Percentiles rank a stretch among this genome's conserved stretches.
Evolutionary conservation across 495 filamentous ascomycete genomes (phyloP).

Genomic region (Aspergillus funiculosus): DNA sequence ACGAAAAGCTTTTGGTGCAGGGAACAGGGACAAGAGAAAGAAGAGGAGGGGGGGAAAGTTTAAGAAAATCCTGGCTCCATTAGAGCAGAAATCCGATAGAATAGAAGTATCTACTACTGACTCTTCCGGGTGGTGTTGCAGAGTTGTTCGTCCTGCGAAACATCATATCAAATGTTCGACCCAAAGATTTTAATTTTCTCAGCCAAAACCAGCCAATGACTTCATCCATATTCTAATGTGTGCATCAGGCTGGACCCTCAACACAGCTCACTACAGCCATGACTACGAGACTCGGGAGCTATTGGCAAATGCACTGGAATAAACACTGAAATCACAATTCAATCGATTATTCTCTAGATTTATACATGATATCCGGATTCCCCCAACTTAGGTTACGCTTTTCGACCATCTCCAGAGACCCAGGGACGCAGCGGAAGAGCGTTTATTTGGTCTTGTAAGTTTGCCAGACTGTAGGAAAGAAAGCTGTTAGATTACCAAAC

Average conservation of each 20-base stretch:
- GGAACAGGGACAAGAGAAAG: constrained; percentile 1
- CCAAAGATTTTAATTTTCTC: constrained; percentile 44
- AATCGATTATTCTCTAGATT: constrained; percentile 36
- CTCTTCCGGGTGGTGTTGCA: constrained; percentile 11
- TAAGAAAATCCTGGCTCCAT: constrained; percentile 5
- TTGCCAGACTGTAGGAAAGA: constrained; percentile 67
- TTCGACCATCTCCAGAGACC: constrained; percentile 19
- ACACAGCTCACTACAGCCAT: constrained; percentile 3
- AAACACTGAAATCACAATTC: constrained; percentile 15
- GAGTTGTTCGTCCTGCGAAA: constrained; percentile 21
- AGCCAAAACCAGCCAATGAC: constrained; percentile 43
- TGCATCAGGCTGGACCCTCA: constrained; percentile 12
- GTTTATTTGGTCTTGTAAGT: constrained; percentile 61
- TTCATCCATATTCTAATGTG: constrained; percentile 43
- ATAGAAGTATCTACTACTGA: constrained; percentile 2
- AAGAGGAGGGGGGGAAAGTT: constrained; percentile 6
- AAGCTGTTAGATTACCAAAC: constrained; percentile 22
- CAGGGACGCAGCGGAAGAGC: constrained; percentile 16
- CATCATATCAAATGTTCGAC: constrained; percentile 26
- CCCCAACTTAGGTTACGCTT: constrained; percentile 22
- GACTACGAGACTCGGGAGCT: constrained; percentile 5
- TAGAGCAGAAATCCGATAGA: neutral
- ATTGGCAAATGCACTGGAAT: neutral
- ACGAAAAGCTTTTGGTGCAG: constrained; percentile 5
- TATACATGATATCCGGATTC: constrained; percentile 38